Base-by-base conservation (phyloP, 208 protist species). In the Crithidia brevicula region DNA sequence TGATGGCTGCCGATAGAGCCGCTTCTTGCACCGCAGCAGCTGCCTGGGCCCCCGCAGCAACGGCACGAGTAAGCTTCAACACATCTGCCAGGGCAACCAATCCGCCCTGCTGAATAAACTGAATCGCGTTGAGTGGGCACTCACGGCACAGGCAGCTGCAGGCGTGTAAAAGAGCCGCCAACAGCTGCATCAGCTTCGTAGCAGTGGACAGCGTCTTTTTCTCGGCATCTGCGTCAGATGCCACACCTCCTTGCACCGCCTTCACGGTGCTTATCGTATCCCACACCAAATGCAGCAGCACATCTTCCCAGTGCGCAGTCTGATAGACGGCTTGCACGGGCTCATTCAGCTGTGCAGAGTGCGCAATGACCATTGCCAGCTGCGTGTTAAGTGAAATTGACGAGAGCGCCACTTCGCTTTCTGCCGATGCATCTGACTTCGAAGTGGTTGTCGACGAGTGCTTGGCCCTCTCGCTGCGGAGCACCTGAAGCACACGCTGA, bases 81-180 rank as follows among this genome's bases (percentile, higher is more conserved):
- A 63, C 15, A 0, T 66, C 52, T 11, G 59, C 47, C 13, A 86
- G 16, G 23, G 72, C 66, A 1, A 68, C 64, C 4, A 86, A 36
- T 7, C 87, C 87, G 7, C 60, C 74, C n/a, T 72, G 50, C 52
- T 66, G 64, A 28, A 74, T 18, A 49, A 93, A 88, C 13, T 65
- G 50, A 57, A 75, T 38, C 3, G 77, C 83, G 70, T 90, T 90
- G 1, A 60, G 46, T 5, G 50, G 28, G 51, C 67, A 82, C n/a
- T 85, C 75, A 40, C 87, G 87, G 62, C 87, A 90, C 31, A 93
- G 61, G 65, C 82, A 89, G 60, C 87, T 90, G 66, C 83, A 89
- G 10, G 77, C 80, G 61, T 90, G 78, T 59, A 93, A 46, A 4
- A 93, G 45, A 4, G 81, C 81, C 4, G 76, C 87, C 16, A 82